Evolutionary conservation across 2,329 filamentous ascomycete species (phyloP), one percentile per base, ranked within the genome.

Genomic region (Phialophora tarda): DNA sequence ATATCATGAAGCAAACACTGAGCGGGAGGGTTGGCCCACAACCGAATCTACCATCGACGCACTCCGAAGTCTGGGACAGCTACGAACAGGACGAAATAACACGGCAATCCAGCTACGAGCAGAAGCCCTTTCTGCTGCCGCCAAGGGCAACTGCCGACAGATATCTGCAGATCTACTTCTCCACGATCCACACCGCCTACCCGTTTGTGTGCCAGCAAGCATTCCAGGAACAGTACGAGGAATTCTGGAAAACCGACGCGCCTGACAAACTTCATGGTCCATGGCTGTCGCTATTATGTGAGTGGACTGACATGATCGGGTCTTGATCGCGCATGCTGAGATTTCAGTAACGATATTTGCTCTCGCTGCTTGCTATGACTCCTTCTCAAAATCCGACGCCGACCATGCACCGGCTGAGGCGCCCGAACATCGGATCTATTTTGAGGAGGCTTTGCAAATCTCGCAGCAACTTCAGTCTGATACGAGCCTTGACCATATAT

Each of bases 121-220:
- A 32, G 30, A 32, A 32, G 30, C 30, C 30, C 8, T 32, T 32
- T 6, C 8, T 32, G 10, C 30, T 32, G 10, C 55, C 14, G 55
- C 54, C 26, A 34, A 44, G 17, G 34, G 59, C 64, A 14, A 69
- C 66, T 63, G 73, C 71, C 30, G 66, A 64, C 50, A 57, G 62
- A 4, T 73, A 69, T 51, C 41, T 74, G 12, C 58, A 72, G 24
- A 67, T 74, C 21, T 78, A 75, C 61, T 75, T 77, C 56, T 73
- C 74, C 1, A 77, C 76, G 3, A 77, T 78, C 41, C 76, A 78
- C 56, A 69, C 77, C 53, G 76, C 76, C 6, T 78, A 77, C 51
- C 76, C 76, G 0, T 78, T 77, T 59, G 65, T 77, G 14, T 73
- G 68, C 2, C 70, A 72, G 54, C 62, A 73, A 1, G 30, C 59